Base-by-base conservation (phyloP, 2,329 filamentous ascomycete genomes). In the Fusarium sp. region DNA sequence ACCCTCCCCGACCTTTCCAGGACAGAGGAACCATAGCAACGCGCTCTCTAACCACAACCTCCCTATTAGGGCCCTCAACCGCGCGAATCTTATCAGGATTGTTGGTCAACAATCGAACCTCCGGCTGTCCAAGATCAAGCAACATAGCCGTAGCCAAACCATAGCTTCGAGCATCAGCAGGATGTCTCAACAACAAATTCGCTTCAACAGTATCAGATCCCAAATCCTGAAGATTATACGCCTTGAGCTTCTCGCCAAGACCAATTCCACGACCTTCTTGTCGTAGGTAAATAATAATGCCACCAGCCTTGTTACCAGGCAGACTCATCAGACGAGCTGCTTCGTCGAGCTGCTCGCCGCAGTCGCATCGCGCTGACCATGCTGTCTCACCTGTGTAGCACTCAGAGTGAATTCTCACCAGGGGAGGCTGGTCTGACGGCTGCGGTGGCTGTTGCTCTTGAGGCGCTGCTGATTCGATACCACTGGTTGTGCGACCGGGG, bases 311-410 rank as follows among this genome's bases (percentile, higher is more conserved):
- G 75, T 86, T 86, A 68, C 84, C 80, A 14, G 90, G 91, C 33
- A 94, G 84, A 20, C 93, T 92, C 96, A 99, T 99, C 4, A 99
- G 85, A 31, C 96, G 89, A 3, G 95, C 96, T 3, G 96, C 96
- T 84, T 99, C 96, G 81, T 99, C 96, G 4, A 99, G 88, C 81
- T 99, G 96, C 83, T 99, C 96, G 62, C 96, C 96, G 81, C 96
- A 99, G 83, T 99, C 96, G 84, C 96, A 99, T 33, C 96, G 91
- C 39, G 96, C 95, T 12, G 95, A 98, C 96, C 96, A 98, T 2
- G 97, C 96, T 2, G 96, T 99, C 85, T 99, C 96, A 65, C 96
- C 96, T 0, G 96, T 99, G 82, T 99, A 99, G 84, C 96, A 99
- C 82, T 99, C 96, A 6, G 94, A 97, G 81, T 99, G 96, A 79